phyloP scores from a whole-genome alignment of 371 early-diverging fungal genomes.

The Chytridiales sp. region DNA sequence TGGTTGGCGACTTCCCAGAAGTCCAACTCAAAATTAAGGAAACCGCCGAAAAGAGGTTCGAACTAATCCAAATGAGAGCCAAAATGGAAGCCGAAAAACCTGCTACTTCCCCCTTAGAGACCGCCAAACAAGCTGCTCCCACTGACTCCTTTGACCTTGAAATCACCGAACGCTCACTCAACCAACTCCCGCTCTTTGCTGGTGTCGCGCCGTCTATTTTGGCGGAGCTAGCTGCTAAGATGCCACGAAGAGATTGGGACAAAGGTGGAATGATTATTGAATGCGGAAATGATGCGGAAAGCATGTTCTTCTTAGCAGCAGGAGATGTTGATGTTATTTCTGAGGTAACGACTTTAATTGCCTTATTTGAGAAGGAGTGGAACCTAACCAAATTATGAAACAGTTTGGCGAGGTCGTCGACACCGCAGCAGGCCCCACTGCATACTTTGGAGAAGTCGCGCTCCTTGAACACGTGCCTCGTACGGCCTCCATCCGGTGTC shows the following conservation, averaged over 20 bases:
- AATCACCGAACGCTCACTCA: too few relatives aligned
- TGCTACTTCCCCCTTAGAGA: too few relatives aligned
- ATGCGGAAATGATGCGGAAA: constrained; percentile 31
- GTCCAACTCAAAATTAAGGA: constrained; percentile 2
- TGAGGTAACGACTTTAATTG: constrained; percentile 17
- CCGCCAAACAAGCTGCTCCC: too few relatives aligned
- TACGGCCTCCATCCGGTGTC: constrained; percentile 49
- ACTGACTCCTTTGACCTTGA: too few relatives aligned
- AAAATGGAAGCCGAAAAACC: too few relatives aligned
- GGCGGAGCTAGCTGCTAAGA: constrained; percentile 24
- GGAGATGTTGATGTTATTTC: constrained; percentile 52
- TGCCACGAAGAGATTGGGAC: constrained; percentile 31
- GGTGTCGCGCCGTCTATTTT: constrained; percentile 21
- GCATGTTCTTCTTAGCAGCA: constrained; percentile 55
- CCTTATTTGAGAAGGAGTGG: neutral
- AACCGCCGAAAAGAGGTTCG: constrained; percentile 16
- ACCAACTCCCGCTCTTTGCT: constrained; percentile 26
- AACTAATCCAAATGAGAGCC: constrained; percentile 7
- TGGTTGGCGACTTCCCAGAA: neutral
- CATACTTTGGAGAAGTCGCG: constrained; percentile 59
- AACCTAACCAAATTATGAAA: neutral
- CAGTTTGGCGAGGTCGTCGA: constrained; percentile 38
- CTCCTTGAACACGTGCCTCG: constrained; percentile 56
- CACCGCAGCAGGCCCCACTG: constrained; percentile 33
- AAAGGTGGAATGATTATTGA: constrained; percentile 28